Conservation (phyloP, 1,284 basidiomycete genomes). For the Ustilago crameri region DNA sequence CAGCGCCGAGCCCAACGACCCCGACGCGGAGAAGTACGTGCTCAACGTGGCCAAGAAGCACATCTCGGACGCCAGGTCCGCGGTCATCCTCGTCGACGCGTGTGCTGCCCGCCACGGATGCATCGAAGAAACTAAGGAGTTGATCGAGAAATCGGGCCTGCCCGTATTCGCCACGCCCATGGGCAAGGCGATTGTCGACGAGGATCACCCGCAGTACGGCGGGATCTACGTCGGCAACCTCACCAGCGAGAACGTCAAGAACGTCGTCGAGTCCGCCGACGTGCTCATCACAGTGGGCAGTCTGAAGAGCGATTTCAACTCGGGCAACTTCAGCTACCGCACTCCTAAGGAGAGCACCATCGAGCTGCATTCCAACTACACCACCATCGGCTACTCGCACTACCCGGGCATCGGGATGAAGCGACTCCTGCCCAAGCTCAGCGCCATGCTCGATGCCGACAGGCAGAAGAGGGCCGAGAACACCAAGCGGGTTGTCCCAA, state of each 20-base stretch:
- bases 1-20: constrained; percentile 70
- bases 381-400: constrained; percentile 68
- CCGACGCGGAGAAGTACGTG: constrained; percentile 77
- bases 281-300: constrained; percentile 84
- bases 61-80: constrained; percentile 76
- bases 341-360: constrained; percentile 65
- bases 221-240: constrained; percentile 74
- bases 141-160: constrained; percentile 76
- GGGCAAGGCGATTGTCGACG: constrained; percentile 86
- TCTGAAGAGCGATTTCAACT: constrained; percentile 89
- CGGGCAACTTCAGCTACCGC: constrained; percentile 74
- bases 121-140: constrained; percentile 76
- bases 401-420: constrained; percentile 70
- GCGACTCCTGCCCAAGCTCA: constrained; percentile 55
- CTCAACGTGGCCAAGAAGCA: constrained; percentile 70
- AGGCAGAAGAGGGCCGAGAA: constrained; percentile 12
- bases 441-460: constrained; percentile 22
- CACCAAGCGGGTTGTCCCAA: constrained; percentile 32
- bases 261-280: constrained; percentile 83
- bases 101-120: constrained; percentile 85
- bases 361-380: constrained; percentile 79
- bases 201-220: constrained; percentile 84
- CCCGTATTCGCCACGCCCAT: constrained; percentile 76
- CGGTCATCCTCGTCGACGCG: constrained; percentile 86
- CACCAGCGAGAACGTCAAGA: constrained; percentile 74